A percentile compares a stretch with the other conserved stretches of the same genome.
Evolutionary conservation across 345 rosid genomes (phyloP).

Genomic region (Salix koriyanagi): DNA sequence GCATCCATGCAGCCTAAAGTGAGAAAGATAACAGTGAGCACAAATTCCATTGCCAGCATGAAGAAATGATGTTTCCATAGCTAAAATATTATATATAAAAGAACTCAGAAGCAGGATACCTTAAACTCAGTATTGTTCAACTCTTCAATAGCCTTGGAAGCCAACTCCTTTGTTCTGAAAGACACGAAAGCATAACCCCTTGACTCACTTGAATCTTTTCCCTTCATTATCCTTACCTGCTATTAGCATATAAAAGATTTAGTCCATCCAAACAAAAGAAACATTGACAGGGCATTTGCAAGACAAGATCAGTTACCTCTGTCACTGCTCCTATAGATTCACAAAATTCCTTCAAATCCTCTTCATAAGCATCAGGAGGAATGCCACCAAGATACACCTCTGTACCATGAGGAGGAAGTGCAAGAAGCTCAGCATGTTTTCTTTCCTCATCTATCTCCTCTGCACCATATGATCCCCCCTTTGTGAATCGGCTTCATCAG

Average conservation of each 20-base stretch:
- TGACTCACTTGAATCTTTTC: slow-evolving; percentile 25
- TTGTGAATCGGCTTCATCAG: slow-evolving; percentile 8
- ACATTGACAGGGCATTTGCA: no score
- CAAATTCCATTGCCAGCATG: slow-evolving; percentile 2
- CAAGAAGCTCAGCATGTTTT: slow-evolving; percentile 26
- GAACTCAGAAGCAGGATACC: slow-evolving; percentile 12
- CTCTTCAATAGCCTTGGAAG: slow-evolving; percentile 31
- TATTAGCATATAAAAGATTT: neutral
- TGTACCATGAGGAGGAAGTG: slow-evolving; percentile 37
- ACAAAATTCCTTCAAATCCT: slow-evolving; percentile 24
- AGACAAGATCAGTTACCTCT: slow-evolving; percentile 17
- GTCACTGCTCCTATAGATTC: slow-evolving; percentile 30
- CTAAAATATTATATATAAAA: neutral
- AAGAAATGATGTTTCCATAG: neutral
- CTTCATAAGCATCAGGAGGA: slow-evolving; percentile 22
- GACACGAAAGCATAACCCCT: slow-evolving; percentile 34
- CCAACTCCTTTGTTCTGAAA: slow-evolving; percentile 30
- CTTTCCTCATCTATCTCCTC: slow-evolving; percentile 16
- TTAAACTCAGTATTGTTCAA: slow-evolving; percentile 26
- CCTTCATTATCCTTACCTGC: slow-evolving; percentile 34
- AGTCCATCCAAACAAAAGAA: neutral
- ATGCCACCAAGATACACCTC: slow-evolving; percentile 36
- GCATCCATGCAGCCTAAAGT: neutral
- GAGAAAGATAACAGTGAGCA: neutral
- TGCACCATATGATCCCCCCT: slow-evolving; percentile 5